Evolutionary conservation across 83 land plant species (phyloP).

Genomic region (Isoetes engelmannii): DNA sequence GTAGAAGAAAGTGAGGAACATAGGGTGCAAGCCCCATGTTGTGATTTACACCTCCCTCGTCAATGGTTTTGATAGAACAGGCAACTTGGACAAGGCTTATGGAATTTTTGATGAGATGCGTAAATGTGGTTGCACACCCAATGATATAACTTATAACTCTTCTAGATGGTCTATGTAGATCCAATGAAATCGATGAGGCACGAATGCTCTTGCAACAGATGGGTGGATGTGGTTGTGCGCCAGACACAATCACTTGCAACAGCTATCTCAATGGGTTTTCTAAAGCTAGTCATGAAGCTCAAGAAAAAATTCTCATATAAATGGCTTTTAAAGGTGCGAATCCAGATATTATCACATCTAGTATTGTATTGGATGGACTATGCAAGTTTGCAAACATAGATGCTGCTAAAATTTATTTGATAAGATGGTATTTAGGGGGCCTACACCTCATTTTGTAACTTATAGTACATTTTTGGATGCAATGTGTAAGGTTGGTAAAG

Average conservation of each 20-base stretch:
- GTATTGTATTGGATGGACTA: conserved; percentile 8
- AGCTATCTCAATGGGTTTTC: conserved; percentile 47
- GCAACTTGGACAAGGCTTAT: conserved; percentile 32
- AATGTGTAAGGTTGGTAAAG: conserved; percentile 16
- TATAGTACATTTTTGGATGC: conserved; percentile 17
- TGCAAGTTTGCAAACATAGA: conserved; percentile 5
- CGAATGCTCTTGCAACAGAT: conserved; percentile 52
- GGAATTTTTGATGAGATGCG: conserved; percentile 36
- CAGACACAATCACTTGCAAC: conserved; percentile 50
- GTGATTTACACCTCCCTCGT: conserved; percentile 40
- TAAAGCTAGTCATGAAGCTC: conserved; percentile 45
- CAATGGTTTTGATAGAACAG: conserved; percentile 33
- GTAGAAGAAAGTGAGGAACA: conserved; percentile 11
- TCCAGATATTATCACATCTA: conserved; percentile 14
- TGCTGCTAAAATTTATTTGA: conserved; percentile 14
- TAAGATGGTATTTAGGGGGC: conserved; percentile 12
- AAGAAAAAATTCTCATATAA: conserved; percentile 56
- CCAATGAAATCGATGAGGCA: conserved; percentile 54
- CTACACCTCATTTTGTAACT: conserved; percentile 12
- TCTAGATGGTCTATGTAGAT: conserved; percentile 55
- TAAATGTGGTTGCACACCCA: conserved; percentile 41
- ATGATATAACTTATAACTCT: conserved; percentile 51
- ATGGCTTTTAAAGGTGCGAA: conserved; percentile 33
- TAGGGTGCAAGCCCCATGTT: conserved; percentile 24
- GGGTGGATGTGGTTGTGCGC: conserved; percentile 39